Evolutionary conservation across 257 asterid genomes (phyloP).

Genomic region (Handroanthus guayacan): DNA sequence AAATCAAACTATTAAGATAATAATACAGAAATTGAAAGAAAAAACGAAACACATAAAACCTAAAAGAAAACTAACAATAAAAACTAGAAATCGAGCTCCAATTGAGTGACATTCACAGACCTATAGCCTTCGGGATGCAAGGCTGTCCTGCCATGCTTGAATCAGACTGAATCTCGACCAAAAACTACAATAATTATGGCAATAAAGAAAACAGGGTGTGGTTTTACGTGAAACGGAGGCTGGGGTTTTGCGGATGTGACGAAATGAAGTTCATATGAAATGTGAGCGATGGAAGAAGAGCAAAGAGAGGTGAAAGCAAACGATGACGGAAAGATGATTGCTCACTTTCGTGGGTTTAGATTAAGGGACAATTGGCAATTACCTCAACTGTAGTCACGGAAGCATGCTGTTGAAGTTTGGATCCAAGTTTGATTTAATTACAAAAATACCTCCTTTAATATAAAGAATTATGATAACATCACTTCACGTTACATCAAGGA

Average conservation of each 20-base stretch:
- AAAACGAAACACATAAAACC: neutral
- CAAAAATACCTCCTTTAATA: no score
- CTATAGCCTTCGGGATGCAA: conserved; percentile 45
- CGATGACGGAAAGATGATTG: conserved; percentile 42
- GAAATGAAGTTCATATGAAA: conserved; percentile 27
- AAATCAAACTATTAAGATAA: neutral
- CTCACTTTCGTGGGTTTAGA: no score
- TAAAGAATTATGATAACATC: no score
- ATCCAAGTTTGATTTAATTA: no score
- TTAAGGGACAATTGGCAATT: no score
- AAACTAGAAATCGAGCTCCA: neutral
- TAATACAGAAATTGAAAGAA: no score
- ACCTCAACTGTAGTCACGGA: no score
- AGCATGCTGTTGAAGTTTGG: no score
- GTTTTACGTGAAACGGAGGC: conserved; percentile 34
- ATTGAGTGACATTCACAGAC: conserved; percentile 41
- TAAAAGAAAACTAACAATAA: neutral
- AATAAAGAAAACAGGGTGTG: conserved; percentile 25
- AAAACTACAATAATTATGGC: conserved; percentile 27
- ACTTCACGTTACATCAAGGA: no score
- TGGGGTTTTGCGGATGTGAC: conserved; percentile 17
- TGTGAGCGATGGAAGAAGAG: conserved; percentile 43
- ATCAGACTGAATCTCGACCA: conserved; percentile 36
- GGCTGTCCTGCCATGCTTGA: conserved; percentile 39
- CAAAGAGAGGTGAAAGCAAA: conserved; percentile 40